Evolutionary conservation across 345 rosid species (phyloP).

Genomic region (Hibiscus syriacus): DNA sequence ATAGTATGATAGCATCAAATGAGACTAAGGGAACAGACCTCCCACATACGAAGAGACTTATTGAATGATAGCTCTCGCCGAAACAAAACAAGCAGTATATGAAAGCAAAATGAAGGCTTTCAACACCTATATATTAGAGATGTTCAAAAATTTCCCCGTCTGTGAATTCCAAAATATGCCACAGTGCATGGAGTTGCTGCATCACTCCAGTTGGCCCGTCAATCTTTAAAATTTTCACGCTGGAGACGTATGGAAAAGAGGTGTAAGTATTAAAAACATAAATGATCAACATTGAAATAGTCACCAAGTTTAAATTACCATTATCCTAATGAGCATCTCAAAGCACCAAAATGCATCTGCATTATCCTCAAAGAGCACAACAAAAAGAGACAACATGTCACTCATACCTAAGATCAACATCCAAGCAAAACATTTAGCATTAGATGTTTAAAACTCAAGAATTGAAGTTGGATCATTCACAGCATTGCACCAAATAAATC

Average conservation of each 20-base stretch:
- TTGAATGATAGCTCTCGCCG: constrained; percentile 70
- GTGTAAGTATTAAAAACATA: constrained; percentile 20
- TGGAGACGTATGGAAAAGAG: constrained; percentile 21
- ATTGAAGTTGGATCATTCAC: not conserved
- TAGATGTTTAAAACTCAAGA: not conserved
- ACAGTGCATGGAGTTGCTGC: constrained; percentile 75
- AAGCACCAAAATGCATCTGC: constrained; percentile 99
- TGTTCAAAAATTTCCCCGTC: constrained; percentile 81
- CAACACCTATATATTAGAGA: constrained; percentile 75
- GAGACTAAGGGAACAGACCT: constrained; percentile 35
- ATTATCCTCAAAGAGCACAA: constrained; percentile 84
- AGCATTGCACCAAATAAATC: not conserved
- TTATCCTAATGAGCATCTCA: constrained; percentile 95
- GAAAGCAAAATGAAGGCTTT: constrained; percentile 98
- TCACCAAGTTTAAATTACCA: constrained; percentile 36
- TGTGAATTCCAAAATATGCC: constrained; percentile 73
- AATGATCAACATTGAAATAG: constrained; percentile 8
- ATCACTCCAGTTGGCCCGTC: constrained; percentile 94
- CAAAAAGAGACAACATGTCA: constrained; percentile 86
- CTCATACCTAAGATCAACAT: constrained; percentile 73
- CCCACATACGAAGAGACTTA: constrained; percentile 94
- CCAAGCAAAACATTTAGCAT: constrained; percentile 14
- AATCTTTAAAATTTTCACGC: constrained; percentile 84
- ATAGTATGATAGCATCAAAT: not conserved
- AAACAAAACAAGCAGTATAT: constrained; percentile 83